Percentiles rank a stretch among this genome's conserved stretches.
These are phyloP conservation scores for Silene vulgaris DNA, from an alignment of 179 eudicot species.

Conservation along the genomic window DNA sequence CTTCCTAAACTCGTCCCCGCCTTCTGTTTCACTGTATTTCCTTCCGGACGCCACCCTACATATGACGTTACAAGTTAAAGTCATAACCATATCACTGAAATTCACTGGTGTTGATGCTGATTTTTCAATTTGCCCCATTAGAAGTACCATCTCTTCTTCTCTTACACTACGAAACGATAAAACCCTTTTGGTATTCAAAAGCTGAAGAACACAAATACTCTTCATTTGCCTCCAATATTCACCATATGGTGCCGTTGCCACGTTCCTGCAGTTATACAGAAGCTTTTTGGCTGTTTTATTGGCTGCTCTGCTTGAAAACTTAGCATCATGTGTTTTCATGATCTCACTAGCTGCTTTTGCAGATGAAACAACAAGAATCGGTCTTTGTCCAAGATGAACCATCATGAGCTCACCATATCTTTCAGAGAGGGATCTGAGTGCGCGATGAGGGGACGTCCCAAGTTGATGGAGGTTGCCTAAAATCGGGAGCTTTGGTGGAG, in stretches of 20 bases:
- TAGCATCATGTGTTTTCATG: slow-evolving; percentile 35
- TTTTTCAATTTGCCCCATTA: slow-evolving; percentile 24
- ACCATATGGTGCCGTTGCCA: slow-evolving; percentile 31
- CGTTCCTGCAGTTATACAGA: slow-evolving; percentile 29
- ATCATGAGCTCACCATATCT: slow-evolving; percentile 44
- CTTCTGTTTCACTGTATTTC: slow-evolving; percentile 30
- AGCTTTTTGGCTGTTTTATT: slow-evolving; percentile 16
- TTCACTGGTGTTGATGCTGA: slow-evolving; percentile 19
- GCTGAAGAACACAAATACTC: slow-evolving; percentile 33
- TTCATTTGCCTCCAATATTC: slow-evolving; percentile 41
- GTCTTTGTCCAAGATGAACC: slow-evolving; percentile 36
- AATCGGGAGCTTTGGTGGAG: slow-evolving; percentile 46
- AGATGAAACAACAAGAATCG: slow-evolving; percentile 43
- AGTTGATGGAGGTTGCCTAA: slow-evolving; percentile 58
- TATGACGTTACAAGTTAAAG: slow-evolving; percentile 33
- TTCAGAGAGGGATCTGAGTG: slow-evolving; percentile 32
- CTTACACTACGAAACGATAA: slow-evolving; percentile 26
- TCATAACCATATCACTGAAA: slow-evolving; percentile 29
- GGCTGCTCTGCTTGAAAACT: slow-evolving; percentile 24
- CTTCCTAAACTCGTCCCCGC: slow-evolving; percentile 25
- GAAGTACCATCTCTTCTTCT: slow-evolving; percentile 27
- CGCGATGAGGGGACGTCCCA: slow-evolving; percentile 40
- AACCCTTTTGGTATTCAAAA: slow-evolving; percentile 31
- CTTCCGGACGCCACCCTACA: slow-evolving; percentile 43
- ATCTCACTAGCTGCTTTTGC: slow-evolving; percentile 35